These are phyloP conservation scores for Colletotrichum orchidophilum DNA, from an alignment of 2,329 filamentous ascomycete genomes.

Conservation along the genomic window DNA sequence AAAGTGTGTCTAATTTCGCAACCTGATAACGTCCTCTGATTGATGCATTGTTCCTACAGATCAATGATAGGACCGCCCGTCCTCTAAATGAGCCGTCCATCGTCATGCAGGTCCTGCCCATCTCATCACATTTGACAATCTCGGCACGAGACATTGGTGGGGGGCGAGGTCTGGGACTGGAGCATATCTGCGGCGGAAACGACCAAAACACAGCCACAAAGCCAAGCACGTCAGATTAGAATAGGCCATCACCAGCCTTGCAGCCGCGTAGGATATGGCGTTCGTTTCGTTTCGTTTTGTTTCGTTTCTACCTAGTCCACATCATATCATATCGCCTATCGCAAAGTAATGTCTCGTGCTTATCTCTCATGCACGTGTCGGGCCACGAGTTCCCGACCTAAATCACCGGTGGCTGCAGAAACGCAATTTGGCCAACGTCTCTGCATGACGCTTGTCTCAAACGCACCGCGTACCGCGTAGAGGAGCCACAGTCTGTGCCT, in stretches of 20 bases:
- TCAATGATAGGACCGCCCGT: not conserved
- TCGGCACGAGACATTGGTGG: too few species aligned
- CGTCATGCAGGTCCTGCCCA: not conserved
- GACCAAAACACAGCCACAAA: not conserved
- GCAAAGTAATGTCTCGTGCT: not conserved
- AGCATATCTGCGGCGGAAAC: too few species aligned
- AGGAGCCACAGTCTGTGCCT: not conserved
- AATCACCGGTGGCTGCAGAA: not conserved
- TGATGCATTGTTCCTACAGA: not conserved
- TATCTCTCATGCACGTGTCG: not conserved
- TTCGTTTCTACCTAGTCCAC: too few species aligned
- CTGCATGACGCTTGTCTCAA: not conserved
- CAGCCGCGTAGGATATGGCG: too few species aligned
- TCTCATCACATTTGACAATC: slow-evolving; percentile 30
- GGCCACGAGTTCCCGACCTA: not conserved
- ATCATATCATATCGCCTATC: too few species aligned
- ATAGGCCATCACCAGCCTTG: too few species aligned
- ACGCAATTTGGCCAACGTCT: not conserved
- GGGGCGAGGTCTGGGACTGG: too few species aligned
- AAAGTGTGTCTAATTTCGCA: not conserved
- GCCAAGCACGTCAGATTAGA: too few species aligned
- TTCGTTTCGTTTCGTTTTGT: too few species aligned
- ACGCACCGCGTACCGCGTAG: not conserved
- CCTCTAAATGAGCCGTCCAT: not conserved
- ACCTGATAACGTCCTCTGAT: not conserved